phyloP scores from a whole-genome alignment of 257 asterid species.

The Solanum verrucosum region DNA sequence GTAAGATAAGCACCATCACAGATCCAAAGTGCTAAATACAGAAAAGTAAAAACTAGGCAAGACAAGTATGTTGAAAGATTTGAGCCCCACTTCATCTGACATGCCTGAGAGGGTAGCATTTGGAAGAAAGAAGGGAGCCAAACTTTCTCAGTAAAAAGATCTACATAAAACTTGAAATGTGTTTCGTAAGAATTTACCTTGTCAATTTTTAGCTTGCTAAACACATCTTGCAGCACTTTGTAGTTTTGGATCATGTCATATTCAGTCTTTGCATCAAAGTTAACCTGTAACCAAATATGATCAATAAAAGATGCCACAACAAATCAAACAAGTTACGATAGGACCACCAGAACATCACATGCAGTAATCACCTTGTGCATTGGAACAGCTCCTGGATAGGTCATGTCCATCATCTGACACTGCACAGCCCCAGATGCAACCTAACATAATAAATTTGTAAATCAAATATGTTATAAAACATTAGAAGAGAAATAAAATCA shows the following conservation, averaged over 20 bases:
- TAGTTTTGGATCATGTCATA: constrained; percentile 92
- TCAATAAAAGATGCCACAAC: constrained; percentile 8
- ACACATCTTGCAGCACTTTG: constrained; percentile 94
- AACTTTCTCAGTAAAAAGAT: neutral
- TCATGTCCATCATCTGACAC: constrained; percentile 93
- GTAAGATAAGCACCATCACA: neutral
- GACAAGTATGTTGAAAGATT: neutral
- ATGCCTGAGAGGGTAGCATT: neutral
- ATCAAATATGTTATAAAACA: neutral
- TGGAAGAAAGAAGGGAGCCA: neutral
- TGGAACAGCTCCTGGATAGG: constrained; percentile 84
- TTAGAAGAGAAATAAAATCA: neutral
- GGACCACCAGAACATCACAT: neutral
- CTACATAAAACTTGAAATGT: neutral
- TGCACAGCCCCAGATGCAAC: constrained; percentile 96
- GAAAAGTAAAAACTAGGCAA: neutral
- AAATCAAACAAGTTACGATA: neutral
- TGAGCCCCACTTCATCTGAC: neutral
- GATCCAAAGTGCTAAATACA: neutral
- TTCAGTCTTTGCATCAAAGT: constrained; percentile 91
- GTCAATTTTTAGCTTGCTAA: constrained; percentile 72
- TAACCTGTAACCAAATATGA: constrained; percentile 40
- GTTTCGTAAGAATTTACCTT: constrained; percentile 38
- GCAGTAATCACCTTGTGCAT: constrained; percentile 73
- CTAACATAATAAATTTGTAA: constrained; percentile 19